Conservation (phyloP, 2,329 filamentous ascomycete species). For the Drechslerella stenobrocha region DNA sequence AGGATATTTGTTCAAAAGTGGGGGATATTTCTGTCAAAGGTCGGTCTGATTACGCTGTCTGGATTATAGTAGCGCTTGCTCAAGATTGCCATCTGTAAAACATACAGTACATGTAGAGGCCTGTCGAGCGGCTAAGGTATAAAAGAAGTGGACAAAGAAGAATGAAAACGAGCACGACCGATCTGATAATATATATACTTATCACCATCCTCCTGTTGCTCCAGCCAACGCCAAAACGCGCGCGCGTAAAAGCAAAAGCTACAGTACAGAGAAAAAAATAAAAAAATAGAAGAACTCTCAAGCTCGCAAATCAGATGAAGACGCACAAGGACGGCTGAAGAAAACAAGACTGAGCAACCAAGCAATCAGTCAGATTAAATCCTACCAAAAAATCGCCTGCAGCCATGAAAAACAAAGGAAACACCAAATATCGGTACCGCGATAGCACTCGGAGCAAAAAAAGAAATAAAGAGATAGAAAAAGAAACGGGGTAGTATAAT, state of each 20-base stretch:
- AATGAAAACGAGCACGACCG: slow-evolving; percentile 11
- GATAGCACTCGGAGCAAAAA: too few species aligned
- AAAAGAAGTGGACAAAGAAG: slow-evolving; percentile 1
- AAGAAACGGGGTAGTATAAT: too few species aligned
- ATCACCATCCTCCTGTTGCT: slow-evolving; percentile 29
- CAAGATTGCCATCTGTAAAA: too few species aligned
- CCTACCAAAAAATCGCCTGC: background rate
- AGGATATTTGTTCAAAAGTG: background rate
- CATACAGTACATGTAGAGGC: too few species aligned
- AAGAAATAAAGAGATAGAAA: background rate
- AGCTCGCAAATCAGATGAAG: background rate
- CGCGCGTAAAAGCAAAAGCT: slow-evolving; percentile 9
- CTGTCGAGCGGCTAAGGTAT: too few species aligned
- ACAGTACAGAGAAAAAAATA: slow-evolving; percentile 6
- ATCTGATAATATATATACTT: slow-evolving; percentile 14
- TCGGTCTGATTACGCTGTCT: too few species aligned
- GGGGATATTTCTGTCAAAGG: too few species aligned
- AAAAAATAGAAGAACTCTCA: too few species aligned
- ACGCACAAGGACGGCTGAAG: too few species aligned
- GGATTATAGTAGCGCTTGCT: too few species aligned
- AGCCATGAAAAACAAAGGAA: background rate
- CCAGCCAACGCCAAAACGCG: slow-evolving; percentile 46
- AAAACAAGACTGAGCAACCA: background rate
- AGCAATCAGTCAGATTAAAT: slow-evolving; percentile 1
- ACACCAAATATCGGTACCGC: background rate